Conservation (phyloP, 164 flowering plant genomes). For the Dillenia suffruticosa region DNA sequence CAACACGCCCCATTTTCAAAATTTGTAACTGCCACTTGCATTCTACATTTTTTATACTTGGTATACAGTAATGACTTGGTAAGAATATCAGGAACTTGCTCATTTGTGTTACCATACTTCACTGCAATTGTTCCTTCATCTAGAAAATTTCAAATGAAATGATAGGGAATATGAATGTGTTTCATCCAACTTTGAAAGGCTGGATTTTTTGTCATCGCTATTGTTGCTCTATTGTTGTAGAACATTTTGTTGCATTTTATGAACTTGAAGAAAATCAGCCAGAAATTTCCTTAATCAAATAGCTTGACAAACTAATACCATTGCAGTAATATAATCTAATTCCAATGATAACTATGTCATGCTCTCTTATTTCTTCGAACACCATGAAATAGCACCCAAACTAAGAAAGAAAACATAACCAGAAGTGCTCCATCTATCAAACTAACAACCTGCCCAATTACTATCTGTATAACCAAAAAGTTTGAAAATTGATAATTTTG, state of each 20-base stretch:
- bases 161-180: slow-evolving; percentile 16
- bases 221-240: slow-evolving; percentile 19
- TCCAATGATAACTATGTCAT: slow-evolving; percentile 9
- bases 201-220: slow-evolving; percentile 17
- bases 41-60: not conserved
- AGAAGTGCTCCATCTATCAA: slow-evolving; percentile 15
- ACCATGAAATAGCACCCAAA: slow-evolving; percentile 15
- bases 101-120: slow-evolving; percentile 2
- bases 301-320: slow-evolving; percentile 7
- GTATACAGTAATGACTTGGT: not conserved
- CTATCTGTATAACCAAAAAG: too few relatives aligned
- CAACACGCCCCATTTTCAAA: not conserved
- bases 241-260: not conserved
- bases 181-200: slow-evolving; percentile 17
- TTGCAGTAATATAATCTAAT: slow-evolving; percentile 12
- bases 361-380: slow-evolving; percentile 16
- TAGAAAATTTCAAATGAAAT: slow-evolving; percentile 12
- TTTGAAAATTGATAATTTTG: too few relatives aligned
- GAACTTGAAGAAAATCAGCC: slow-evolving; percentile 6
- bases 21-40: not conserved
- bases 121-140: not conserved
- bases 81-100: slow-evolving; percentile 9
- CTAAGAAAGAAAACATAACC: slow-evolving; percentile 2
- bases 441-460: not conserved
- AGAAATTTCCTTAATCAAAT: slow-evolving; percentile 14